These are phyloP conservation scores for Dipteronia dyeriana DNA, from an alignment of 345 rosid genomes.

Conservation along the genomic window DNA sequence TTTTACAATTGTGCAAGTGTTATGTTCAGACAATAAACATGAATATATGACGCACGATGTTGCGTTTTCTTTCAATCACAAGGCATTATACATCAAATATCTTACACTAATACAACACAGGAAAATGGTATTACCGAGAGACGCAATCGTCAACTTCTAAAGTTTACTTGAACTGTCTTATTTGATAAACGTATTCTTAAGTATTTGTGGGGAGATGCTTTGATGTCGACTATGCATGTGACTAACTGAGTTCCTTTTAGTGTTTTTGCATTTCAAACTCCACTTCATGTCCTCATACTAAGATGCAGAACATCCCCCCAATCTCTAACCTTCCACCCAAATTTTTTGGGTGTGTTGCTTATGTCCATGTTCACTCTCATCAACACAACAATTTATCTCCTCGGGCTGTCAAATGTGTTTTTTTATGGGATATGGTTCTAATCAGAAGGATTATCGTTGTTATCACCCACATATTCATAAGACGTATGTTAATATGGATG, in stretches of 20 bases:
- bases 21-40: not conserved
- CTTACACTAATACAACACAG: not conserved
- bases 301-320: not conserved
- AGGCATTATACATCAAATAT: not conserved
- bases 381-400: not conserved
- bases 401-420: not conserved
- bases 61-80: not conserved
- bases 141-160: not conserved
- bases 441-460: not conserved
- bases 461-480: not conserved
- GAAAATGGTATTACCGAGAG: not conserved
- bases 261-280: not conserved
- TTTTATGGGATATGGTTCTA: not conserved
- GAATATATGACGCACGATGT: not conserved
- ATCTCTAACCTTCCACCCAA: not conserved
- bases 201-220: not conserved
- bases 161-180: conserved; percentile 3
- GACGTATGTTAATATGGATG: not conserved
- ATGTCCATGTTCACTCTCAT: conserved; percentile 3
- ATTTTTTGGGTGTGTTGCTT: not conserved
- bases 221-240: not conserved
- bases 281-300: not conserved
- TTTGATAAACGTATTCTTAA: not conserved
- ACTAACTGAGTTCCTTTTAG: not conserved
- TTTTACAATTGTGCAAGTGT: not conserved